A percentile compares a stretch with the other conserved stretches of the same genome.
Conservation (phyloP, 2,329 filamentous ascomycete genomes). For the Diaporthe vexans region DNA sequence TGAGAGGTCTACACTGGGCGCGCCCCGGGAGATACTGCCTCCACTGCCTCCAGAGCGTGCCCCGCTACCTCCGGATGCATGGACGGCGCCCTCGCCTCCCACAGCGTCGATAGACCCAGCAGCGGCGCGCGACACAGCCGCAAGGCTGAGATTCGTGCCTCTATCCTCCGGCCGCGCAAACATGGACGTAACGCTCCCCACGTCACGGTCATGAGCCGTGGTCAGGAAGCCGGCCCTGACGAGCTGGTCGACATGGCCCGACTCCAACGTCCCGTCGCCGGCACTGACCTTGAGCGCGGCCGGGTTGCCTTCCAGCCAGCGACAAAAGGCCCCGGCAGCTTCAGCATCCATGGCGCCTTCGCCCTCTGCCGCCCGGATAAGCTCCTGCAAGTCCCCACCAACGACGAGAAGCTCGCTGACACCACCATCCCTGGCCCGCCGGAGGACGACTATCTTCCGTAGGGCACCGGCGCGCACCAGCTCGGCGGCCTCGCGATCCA, state of each 20-base stretch:
- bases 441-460: constrained; percentile 73
- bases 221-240: constrained; percentile 79
- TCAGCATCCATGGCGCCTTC: constrained; percentile 54
- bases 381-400: constrained; percentile 66
- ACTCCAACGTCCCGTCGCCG: constrained; percentile 52
- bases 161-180: constrained; percentile 66
- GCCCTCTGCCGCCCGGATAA: constrained; percentile 56
- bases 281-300: constrained; percentile 53
- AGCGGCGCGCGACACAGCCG: constrained; percentile 73
- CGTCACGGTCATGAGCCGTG: constrained; percentile 53
- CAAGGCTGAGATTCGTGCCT: constrained; percentile 71
- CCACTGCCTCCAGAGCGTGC: constrained; percentile 39
- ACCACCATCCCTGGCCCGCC: constrained; percentile 66
- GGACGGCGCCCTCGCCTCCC: constrained; percentile 75
- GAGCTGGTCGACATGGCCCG: constrained; percentile 67
- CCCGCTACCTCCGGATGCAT: constrained; percentile 71
- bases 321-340: constrained; percentile 65
- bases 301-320: constrained; percentile 65
- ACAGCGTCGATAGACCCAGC: constrained; percentile 79
- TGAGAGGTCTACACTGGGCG: constrained; percentile 61
- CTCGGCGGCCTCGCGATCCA: constrained; percentile 77
- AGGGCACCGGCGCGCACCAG: constrained; percentile 70
- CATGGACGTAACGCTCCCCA: constrained; percentile 52
- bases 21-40: constrained; percentile 50
- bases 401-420: constrained; percentile 77